Conservation (phyloP, 1,284 basidiomycete genomes). For the Rhodotorula sp. region DNA sequence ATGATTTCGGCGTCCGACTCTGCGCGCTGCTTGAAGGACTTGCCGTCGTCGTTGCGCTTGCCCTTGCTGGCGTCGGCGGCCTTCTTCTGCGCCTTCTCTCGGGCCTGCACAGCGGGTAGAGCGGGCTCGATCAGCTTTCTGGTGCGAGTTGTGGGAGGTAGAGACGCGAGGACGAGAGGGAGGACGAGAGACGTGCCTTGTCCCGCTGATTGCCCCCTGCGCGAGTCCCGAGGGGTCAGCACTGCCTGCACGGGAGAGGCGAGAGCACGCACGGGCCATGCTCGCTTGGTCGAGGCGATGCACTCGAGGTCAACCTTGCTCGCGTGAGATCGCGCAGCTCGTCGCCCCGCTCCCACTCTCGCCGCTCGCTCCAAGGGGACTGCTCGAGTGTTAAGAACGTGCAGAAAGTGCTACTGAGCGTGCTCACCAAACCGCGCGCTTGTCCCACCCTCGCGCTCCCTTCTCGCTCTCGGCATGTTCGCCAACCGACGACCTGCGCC, state of each 20-base stretch:
- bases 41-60: constrained; percentile 17
- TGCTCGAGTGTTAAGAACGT: too few species aligned
- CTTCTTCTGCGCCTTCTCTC: constrained; percentile 11
- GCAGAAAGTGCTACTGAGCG: neutral
- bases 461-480: constrained; percentile 1
- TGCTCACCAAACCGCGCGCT: neutral
- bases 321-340: neutral
- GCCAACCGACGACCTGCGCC: neutral
- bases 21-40: constrained; percentile 11
- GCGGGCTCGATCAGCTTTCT: neutral
- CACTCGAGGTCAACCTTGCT: neutral
- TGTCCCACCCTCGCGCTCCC: neutral
- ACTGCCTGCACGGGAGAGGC: neutral
- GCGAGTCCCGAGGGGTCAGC: neutral
- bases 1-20: constrained; percentile 28
- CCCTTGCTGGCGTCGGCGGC: constrained; percentile 13
- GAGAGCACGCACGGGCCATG: constrained; percentile 16
- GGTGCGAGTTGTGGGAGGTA: neutral
- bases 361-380: neutral
- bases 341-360: neutral
- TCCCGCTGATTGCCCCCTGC: constrained; percentile 38
- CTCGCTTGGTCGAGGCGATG: neutral
- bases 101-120: neutral
- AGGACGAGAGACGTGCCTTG: neutral
- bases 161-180: neutral